phyloP scores from a whole-genome alignment of 768 basidiomycete species.

The Brasilioporus rufonigricans region DNA sequence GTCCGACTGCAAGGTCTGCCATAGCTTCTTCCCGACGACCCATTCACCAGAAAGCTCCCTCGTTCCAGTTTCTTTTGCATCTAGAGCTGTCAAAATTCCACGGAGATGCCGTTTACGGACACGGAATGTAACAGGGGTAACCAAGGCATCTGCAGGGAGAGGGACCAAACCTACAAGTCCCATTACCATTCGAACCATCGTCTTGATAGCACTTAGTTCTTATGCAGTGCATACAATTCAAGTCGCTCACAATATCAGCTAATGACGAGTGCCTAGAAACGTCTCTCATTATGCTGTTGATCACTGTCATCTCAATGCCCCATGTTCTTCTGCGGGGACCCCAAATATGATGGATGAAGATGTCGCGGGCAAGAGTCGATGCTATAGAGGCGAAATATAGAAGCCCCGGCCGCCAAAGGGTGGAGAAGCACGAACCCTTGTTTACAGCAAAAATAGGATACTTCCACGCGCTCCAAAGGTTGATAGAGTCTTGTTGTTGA shows the following conservation, averaged over 20 bases:
- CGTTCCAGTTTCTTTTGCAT: constrained; percentile 69
- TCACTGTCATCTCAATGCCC: constrained; percentile 93
- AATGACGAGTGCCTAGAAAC: constrained; percentile 78
- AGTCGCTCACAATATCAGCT: constrained; percentile 69
- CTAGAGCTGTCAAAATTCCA: constrained; percentile 76
- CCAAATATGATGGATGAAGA: constrained; percentile 76
- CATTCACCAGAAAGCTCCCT: constrained; percentile 93
- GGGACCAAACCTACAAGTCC: constrained; percentile 79
- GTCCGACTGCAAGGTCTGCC: constrained; percentile 82
- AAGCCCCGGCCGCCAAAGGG: background rate
- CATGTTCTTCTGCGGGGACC: constrained; percentile 89
- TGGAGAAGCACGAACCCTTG: constrained; percentile 48
- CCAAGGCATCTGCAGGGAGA: constrained; percentile 86
- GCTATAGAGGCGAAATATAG: constrained; percentile 10
- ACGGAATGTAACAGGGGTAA: constrained; percentile 90
- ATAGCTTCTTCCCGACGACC: constrained; percentile 92
- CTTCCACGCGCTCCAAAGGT: constrained; percentile 71
- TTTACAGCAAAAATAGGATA: constrained; percentile 61
- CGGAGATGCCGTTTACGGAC: constrained; percentile 70
- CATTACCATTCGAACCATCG: constrained; percentile 61
- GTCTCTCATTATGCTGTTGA: constrained; percentile 82
- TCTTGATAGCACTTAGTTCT: constrained; percentile 28
- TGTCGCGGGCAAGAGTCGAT: constrained; percentile 53
- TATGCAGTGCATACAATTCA: background rate
- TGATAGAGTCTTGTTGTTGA: constrained; percentile 51